Percentiles rank a stretch among this genome's conserved stretches.
Evolutionary conservation across 2,329 filamentous ascomycete genomes (phyloP).

Genomic region (Fusarium lyarnte): DNA sequence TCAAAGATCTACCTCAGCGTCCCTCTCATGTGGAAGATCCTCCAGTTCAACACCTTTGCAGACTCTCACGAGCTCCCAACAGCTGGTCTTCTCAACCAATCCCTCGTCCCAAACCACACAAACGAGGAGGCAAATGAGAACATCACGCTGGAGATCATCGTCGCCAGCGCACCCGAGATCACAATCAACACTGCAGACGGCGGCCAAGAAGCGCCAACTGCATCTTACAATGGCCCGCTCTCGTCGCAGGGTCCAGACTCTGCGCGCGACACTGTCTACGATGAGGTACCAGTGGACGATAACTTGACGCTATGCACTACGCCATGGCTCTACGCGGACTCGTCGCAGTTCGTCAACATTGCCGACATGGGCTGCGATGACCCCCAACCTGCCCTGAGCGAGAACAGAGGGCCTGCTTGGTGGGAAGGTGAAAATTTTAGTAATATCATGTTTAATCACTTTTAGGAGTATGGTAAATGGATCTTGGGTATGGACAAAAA

Average conservation of each 20-base stretch:
- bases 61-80: constrained; percentile 49
- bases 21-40: constrained; percentile 62
- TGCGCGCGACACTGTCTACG: constrained; percentile 37
- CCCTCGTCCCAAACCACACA: constrained; percentile 48
- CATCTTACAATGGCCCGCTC: constrained; percentile 47
- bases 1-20: constrained; percentile 63
- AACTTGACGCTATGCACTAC: constrained; percentile 54
- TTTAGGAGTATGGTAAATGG: constrained; percentile 40
- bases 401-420: constrained; percentile 47
- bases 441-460: constrained; percentile 52
- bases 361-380: constrained; percentile 49
- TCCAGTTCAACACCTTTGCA: constrained; percentile 57
- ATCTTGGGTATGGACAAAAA: not conserved
- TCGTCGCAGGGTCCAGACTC: constrained; percentile 38
- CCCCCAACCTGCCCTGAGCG: constrained; percentile 39
- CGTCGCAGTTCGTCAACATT: constrained; percentile 51
- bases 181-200: constrained; percentile 62
- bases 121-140: constrained; percentile 49
- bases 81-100: constrained; percentile 54
- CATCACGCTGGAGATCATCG: constrained; percentile 58
- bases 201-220: constrained; percentile 58
- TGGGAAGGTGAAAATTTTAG: constrained; percentile 54
- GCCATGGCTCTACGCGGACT: constrained; percentile 56
- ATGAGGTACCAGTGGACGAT: constrained; percentile 48
- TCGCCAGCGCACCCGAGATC: constrained; percentile 61